Evolutionary conservation across 1,284 basidiomycete species (phyloP).

Genomic region (Ustilago hordei): DNA sequence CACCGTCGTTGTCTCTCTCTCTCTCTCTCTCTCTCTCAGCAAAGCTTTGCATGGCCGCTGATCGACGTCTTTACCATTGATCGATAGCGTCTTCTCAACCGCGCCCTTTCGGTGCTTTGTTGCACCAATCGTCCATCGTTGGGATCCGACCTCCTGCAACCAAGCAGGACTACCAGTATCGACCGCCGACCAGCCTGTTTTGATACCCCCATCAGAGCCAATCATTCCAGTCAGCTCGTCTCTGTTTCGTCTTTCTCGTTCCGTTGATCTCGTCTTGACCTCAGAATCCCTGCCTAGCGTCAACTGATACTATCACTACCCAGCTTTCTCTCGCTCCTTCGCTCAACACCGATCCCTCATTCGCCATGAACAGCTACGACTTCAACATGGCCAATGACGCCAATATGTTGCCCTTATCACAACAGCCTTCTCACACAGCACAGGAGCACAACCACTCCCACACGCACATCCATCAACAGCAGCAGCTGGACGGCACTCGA

Average conservation of each 20-base stretch:
- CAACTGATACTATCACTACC: not conserved
- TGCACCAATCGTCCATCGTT: not conserved
- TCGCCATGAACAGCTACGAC: slow-evolving; percentile 25
- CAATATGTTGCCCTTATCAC: slow-evolving; percentile 16
- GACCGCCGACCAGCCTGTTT: not conserved
- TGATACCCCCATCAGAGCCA: not conserved
- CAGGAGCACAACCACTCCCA: slow-evolving; percentile 1
- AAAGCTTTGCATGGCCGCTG: not conserved
- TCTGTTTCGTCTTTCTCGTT: not conserved
- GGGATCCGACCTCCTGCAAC: not conserved
- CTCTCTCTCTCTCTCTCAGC: not conserved
- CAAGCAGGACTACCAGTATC: not conserved
- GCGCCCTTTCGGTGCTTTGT: not conserved
- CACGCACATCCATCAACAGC: slow-evolving; percentile 2
- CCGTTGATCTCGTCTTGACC: not conserved
- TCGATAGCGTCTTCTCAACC: not conserved
- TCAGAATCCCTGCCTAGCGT: not conserved
- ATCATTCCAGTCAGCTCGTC: not conserved
- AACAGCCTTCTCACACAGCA: slow-evolving; percentile 13
- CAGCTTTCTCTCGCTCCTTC: not conserved
- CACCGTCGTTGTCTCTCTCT: not conserved
- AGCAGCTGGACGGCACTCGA: slow-evolving; percentile 29
- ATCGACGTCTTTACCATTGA: not conserved
- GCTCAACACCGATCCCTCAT: not conserved
- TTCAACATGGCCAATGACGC: slow-evolving; percentile 17